A percentile compares a stretch with the other conserved stretches of the same genome.
These are phyloP conservation scores for Massarina eburnea DNA, from an alignment of 2,329 filamentous ascomycete genomes.

Conservation along the genomic window DNA sequence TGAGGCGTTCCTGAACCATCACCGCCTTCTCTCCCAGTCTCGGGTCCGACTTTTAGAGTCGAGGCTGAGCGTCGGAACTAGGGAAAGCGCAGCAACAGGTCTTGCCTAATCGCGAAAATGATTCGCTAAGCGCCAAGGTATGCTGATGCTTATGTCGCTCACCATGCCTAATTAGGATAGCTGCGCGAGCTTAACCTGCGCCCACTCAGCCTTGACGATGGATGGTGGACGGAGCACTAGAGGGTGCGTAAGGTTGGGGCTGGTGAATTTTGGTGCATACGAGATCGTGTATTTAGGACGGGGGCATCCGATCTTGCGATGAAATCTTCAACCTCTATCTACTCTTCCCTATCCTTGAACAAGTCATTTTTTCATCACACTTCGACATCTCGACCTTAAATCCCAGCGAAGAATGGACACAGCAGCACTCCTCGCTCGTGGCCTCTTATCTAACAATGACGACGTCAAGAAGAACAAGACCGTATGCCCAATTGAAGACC, in stretches of 20 bases:
- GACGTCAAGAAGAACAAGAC: conserved; percentile 1
- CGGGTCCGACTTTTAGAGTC: no score
- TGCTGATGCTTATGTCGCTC: not conserved
- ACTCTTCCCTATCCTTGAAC: not conserved
- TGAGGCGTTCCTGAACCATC: no score
- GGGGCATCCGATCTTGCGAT: not conserved
- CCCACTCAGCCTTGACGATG: not conserved
- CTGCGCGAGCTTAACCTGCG: not conserved
- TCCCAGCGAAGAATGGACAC: conserved; percentile 3
- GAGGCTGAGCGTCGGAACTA: not conserved
- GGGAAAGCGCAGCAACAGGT: not conserved
- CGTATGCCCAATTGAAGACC: conserved; percentile 12
- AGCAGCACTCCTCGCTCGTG: conserved; percentile 9
- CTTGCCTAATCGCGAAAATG: not conserved
- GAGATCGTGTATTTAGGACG: no score
- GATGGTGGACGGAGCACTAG: no score
- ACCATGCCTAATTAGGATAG: not conserved
- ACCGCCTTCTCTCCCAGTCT: no score
- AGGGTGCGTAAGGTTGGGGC: not conserved
- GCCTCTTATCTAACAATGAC: conserved; percentile 6
- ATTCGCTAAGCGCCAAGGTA: not conserved
- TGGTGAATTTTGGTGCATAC: no score
- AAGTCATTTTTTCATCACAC: not conserved
- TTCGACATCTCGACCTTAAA: not conserved
- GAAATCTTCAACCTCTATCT: not conserved